Percentiles rank a stretch among this genome's conserved stretches.
Evolutionary conservation across 2,329 filamentous ascomycete genomes (phyloP).

Genomic region (Nannizziopsis arthrosporioides): DNA sequence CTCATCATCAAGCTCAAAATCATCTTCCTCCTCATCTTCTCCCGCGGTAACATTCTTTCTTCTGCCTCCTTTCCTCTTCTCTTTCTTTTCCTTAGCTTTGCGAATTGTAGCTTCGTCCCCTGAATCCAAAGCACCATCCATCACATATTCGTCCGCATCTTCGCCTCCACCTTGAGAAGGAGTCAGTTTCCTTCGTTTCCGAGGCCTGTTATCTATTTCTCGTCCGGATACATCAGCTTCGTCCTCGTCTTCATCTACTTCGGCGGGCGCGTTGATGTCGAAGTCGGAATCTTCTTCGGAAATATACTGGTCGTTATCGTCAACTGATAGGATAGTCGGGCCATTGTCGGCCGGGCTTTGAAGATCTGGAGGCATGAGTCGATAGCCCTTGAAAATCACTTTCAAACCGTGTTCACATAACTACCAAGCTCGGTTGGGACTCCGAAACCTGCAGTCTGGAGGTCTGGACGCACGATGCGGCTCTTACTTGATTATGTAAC

Average conservation of each 20-base stretch:
- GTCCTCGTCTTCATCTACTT: conserved; percentile 25
- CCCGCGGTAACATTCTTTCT: conserved; percentile 21
- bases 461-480: too few species aligned
- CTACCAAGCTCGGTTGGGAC: too few species aligned
- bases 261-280: conserved; percentile 25
- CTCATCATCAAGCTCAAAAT: conserved; percentile 13
- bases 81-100: conserved; percentile 33
- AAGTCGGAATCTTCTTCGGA: conserved; percentile 37
- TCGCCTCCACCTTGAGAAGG: conserved; percentile 18
- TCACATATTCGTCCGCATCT: conserved; percentile 9
- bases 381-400: too few species aligned
- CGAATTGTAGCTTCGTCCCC: conserved; percentile 47
- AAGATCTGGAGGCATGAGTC: not conserved
- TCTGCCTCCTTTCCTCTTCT: conserved; percentile 29
- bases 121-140: conserved; percentile 39
- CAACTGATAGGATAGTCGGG: not conserved
- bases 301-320: conserved; percentile 22
- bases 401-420: too few species aligned
- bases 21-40: conserved; percentile 27
- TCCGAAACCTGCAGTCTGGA: too few species aligned
- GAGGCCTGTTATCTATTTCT: conserved; percentile 26
- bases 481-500: too few species aligned
- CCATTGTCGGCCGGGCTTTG: not conserved
- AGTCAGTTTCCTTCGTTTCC: conserved; percentile 30
- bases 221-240: conserved; percentile 14